Evolutionary conservation across 305 asterid species (phyloP).

Genomic region (Withania somnifera): DNA sequence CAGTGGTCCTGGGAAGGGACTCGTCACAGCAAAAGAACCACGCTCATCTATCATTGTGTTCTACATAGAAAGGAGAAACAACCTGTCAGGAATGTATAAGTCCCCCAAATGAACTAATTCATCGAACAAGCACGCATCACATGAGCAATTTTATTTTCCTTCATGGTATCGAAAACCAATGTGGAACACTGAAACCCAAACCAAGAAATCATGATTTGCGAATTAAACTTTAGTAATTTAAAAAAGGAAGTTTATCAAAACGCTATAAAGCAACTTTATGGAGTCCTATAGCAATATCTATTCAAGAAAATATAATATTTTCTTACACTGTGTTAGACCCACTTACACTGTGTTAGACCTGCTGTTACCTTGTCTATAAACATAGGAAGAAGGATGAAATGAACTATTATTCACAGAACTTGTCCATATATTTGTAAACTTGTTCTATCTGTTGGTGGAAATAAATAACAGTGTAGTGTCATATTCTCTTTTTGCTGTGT

Average conservation of each 20-base stretch:
- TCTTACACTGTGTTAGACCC: no score
- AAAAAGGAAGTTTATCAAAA: neutral
- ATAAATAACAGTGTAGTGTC: no score
- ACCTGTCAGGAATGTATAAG: neutral
- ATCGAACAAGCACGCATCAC: neutral
- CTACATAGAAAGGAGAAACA: slow-evolving; percentile 25
- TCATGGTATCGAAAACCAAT: neutral
- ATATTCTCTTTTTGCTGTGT: no score
- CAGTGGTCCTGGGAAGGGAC: slow-evolving; percentile 70
- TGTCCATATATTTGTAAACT: no score
- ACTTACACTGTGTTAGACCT: no score
- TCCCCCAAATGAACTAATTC: neutral
- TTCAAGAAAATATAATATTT: neutral
- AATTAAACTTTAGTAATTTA: neutral
- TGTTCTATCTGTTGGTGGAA: no score
- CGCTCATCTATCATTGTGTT: slow-evolving; percentile 78
- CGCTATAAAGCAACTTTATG: neutral
- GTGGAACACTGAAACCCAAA: neutral
- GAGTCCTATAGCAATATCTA: neutral
- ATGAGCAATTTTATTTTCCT: neutral
- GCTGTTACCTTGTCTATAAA: no score
- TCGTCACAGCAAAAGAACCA: slow-evolving; percentile 70
- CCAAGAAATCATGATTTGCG: neutral
- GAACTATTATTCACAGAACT: no score
- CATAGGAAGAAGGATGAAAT: no score